These are phyloP conservation scores for Aspergillus carbonarius DNA, from an alignment of 2,329 filamentous ascomycete species.

Conservation along the genomic window DNA sequence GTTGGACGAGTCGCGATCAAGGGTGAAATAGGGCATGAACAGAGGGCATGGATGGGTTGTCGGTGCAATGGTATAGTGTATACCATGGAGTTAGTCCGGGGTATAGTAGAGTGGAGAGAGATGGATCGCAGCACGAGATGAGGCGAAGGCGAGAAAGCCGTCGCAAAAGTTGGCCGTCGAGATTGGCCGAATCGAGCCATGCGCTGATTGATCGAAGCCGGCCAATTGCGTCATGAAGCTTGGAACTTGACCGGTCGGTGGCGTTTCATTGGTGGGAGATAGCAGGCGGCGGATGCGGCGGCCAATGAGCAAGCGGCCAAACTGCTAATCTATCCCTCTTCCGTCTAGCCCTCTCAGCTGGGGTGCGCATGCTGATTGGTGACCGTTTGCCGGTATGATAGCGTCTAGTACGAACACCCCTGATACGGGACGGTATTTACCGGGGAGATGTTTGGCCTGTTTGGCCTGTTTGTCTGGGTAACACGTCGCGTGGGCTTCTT, in stretches of 20 bases:
- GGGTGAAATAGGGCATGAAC: constrained; percentile 13
- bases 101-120: neutral
- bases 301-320: neutral
- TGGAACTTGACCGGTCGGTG: neutral
- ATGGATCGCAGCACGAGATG: neutral
- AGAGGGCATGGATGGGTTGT: neutral
- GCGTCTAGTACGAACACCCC: neutral
- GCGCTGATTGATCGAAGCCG: neutral
- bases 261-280: constrained; percentile 3
- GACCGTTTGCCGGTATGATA: neutral
- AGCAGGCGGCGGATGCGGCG: neutral
- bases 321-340: neutral
- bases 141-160: neutral
- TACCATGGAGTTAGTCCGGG: no score
- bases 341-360: neutral
- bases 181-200: neutral
- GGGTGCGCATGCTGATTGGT: neutral
- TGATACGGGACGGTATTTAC: neutral
- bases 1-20: constrained; percentile 3
- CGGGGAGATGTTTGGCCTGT: neutral
- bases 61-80: neutral
- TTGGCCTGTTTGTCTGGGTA: neutral
- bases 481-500: neutral
- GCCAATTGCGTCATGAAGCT: constrained; percentile 9
- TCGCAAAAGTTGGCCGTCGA: neutral